Conservation (phyloP, 2,329 filamentous ascomycete species). For the Aureobasidium namibiae region DNA sequence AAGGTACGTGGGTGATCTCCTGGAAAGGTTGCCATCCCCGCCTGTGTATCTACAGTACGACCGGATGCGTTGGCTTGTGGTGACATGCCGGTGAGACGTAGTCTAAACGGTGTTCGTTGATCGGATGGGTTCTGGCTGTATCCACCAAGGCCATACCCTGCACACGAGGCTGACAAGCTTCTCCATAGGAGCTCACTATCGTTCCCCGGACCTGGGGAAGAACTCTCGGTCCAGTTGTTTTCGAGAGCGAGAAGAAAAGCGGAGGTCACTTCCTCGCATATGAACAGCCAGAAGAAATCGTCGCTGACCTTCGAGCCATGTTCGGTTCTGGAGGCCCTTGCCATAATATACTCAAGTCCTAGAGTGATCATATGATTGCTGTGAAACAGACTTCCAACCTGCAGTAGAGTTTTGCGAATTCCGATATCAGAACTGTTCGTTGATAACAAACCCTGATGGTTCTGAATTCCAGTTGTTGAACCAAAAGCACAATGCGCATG, state of each 20-base stretch:
- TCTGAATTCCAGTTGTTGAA: not conserved
- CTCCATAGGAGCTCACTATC: slow-evolving; percentile 41
- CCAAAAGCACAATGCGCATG: not conserved
- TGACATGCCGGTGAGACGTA: not conserved
- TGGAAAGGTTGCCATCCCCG: not conserved
- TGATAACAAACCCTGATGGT: not conserved
- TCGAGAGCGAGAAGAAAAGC: slow-evolving; percentile 39
- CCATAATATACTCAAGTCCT: slow-evolving; percentile 14
- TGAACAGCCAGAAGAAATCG: slow-evolving; percentile 46
- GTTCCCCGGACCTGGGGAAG: slow-evolving; percentile 48
- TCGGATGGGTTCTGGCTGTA: not conserved
- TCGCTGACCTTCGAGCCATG: slow-evolving; percentile 46
- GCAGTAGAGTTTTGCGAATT: not conserved
- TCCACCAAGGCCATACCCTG: not conserved
- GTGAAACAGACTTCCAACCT: not conserved
- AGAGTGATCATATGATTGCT: not conserved
- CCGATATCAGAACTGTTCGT: not conserved
- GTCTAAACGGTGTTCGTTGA: not conserved
- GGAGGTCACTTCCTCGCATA: slow-evolving; percentile 54
- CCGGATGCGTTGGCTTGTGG: not conserved
- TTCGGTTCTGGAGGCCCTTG: slow-evolving; percentile 39
- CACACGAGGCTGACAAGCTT: not conserved
- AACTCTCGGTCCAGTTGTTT: slow-evolving; percentile 53
- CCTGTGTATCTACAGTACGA: not conserved
- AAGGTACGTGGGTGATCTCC: slow-evolving; percentile 18